A percentile compares a stretch with the other conserved stretches of the same genome.
These are phyloP conservation scores for Jamesozyma lodderae DNA, from an alignment of 805 yeast genomes.

Conservation along the genomic window DNA sequence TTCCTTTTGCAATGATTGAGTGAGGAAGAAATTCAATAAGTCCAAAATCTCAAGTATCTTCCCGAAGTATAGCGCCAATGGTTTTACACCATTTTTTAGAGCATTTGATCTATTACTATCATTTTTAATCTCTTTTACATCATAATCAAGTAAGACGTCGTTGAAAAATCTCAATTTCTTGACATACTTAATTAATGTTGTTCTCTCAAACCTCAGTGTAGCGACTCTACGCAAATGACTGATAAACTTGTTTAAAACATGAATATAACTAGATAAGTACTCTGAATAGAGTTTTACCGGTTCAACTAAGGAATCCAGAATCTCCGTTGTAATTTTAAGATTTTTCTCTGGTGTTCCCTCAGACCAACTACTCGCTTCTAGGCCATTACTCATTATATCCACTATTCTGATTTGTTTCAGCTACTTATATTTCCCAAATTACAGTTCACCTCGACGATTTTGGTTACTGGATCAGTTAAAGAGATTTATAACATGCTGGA, in stretches of 20 bases:
- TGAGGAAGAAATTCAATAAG: constrained; percentile 25
- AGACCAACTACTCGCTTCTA: constrained; percentile 4
- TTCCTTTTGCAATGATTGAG: constrained; percentile 28
- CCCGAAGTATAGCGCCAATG: constrained; percentile 17
- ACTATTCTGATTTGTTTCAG: too few species aligned
- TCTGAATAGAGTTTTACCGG: constrained; percentile 13
- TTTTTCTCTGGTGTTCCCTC: background rate
- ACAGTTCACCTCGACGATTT: too few species aligned
- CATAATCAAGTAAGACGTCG: constrained; percentile 15
- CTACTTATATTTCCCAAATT: too few species aligned
- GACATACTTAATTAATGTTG: constrained; percentile 28
- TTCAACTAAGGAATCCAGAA: constrained; percentile 6
- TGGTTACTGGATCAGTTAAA: too few species aligned
- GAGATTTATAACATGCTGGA: too few species aligned
- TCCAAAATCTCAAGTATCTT: constrained; percentile 26
- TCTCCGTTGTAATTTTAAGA: constrained; percentile 7
- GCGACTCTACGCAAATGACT: constrained; percentile 25
- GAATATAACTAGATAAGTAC: constrained; percentile 24
- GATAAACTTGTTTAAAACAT: constrained; percentile 26
- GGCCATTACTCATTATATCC: constrained; percentile 1
- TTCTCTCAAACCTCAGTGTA: constrained; percentile 27
- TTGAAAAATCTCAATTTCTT: constrained; percentile 29
- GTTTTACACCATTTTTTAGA: constrained; percentile 10
- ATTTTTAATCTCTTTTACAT: constrained; percentile 2
- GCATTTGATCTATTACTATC: background rate